Conservation (phyloP, 2,329 filamentous ascomycete species). For the Massarina eburnea region DNA sequence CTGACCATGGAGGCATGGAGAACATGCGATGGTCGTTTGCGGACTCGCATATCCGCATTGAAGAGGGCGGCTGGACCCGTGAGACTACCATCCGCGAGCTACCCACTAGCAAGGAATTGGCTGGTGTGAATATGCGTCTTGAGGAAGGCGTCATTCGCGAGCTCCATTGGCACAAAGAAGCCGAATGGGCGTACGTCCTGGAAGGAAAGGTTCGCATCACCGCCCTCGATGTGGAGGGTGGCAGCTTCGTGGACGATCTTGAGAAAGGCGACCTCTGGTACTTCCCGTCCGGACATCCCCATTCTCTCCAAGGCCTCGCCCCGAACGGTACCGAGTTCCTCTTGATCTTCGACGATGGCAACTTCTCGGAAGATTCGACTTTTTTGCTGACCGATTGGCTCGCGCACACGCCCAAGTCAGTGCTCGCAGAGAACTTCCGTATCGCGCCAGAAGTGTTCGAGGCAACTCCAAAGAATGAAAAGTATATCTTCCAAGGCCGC, state of each 20-base stretch:
- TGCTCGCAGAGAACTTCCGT: constrained; percentile 75
- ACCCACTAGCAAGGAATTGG: constrained; percentile 67
- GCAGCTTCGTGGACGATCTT: constrained; percentile 76
- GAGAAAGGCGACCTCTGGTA: constrained; percentile 79
- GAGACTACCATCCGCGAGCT: constrained; percentile 71
- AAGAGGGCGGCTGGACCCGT: constrained; percentile 77
- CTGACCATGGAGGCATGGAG: constrained; percentile 68
- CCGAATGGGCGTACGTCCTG: constrained; percentile 76
- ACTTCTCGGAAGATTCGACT: constrained; percentile 66
- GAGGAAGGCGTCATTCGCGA: constrained; percentile 73
- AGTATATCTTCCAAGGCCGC: constrained; percentile 77
- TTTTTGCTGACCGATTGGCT: constrained; percentile 76
- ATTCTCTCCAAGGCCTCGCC: constrained; percentile 72
- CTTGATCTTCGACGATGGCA: constrained; percentile 62
- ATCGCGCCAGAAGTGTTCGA: constrained; percentile 70
- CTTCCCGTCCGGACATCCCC: constrained; percentile 75
- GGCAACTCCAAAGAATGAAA: constrained; percentile 65
- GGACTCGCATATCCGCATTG: constrained; percentile 50
- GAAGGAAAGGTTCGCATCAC: constrained; percentile 71
- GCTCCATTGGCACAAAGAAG: constrained; percentile 79
- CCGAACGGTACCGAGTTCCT: constrained; percentile 67
- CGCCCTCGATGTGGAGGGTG: constrained; percentile 72
- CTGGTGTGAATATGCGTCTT: constrained; percentile 77
- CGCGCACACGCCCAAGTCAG: constrained; percentile 70
- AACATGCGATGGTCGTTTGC: constrained; percentile 69